A percentile compares a stretch with the other conserved stretches of the same genome.
Evolutionary conservation across 129 eudicot species (phyloP).

Genomic region (Dittrichia graveolens): DNA sequence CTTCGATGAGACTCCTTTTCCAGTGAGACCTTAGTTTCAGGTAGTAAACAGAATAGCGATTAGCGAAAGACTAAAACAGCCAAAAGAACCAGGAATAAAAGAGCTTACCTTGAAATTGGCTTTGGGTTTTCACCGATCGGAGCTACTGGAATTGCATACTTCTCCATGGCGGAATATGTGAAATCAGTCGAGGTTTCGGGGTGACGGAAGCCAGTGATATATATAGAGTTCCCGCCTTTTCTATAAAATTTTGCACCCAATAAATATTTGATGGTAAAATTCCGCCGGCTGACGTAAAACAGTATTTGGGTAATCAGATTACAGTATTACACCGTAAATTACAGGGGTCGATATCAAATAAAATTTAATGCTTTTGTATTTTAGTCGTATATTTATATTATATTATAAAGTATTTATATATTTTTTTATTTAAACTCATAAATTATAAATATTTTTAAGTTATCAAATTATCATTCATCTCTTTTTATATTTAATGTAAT

Average conservation of each 20-base stretch:
- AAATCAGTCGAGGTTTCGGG: background rate
- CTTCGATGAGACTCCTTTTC: constrained; percentile 62
- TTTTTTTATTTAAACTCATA: no score
- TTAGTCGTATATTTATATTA: no score
- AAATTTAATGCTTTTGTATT: no score
- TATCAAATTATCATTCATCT: no score
- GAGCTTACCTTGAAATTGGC: constrained; percentile 37
- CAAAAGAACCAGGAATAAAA: background rate
- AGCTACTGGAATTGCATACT: constrained; percentile 41
- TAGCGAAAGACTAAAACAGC: background rate
- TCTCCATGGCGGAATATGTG: constrained; percentile 46
- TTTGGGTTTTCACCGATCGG: constrained; percentile 39
- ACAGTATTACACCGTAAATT: no score
- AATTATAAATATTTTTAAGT: no score
- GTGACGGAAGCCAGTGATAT: background rate
- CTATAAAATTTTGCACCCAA: background rate
- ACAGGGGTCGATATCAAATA: no score
- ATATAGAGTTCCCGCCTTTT: constrained; percentile 26
- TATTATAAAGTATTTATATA: no score
- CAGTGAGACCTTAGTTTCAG: constrained; percentile 47
- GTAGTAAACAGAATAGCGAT: background rate
- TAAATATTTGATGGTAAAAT: background rate
- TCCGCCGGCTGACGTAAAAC: no score
- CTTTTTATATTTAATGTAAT: no score
- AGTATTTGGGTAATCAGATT: no score